Percentiles rank a stretch among this genome's conserved stretches.
Evolutionary conservation across 495 filamentous ascomycete genomes (phyloP).

Genomic region (Penicillium malachiteum): DNA sequence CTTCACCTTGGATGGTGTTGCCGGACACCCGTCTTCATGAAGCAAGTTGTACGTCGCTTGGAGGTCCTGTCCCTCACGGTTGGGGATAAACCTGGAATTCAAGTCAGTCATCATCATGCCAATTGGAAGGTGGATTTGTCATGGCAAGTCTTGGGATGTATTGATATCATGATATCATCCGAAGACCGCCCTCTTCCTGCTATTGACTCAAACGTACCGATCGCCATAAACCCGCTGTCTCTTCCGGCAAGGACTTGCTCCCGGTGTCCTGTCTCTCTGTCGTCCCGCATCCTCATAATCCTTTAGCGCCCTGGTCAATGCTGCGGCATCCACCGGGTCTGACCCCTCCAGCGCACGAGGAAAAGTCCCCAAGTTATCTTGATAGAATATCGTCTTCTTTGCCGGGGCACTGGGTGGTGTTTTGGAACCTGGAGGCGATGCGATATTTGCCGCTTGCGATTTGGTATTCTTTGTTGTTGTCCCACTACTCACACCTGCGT

Average conservation of each 20-base stretch:
- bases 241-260: conserved; percentile 80
- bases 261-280: conserved; percentile 67
- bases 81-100: conserved; percentile 80
- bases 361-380: conserved; percentile 28
- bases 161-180: neutral
- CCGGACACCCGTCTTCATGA: conserved; percentile 86
- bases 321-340: conserved; percentile 59
- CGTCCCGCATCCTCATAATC: conserved; percentile 61
- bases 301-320: conserved; percentile 62
- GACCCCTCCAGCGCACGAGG: conserved; percentile 39
- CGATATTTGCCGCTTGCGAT: conserved; percentile 30
- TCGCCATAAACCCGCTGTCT: conserved; percentile 83
- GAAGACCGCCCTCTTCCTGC: no score
- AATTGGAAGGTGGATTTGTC: neutral
- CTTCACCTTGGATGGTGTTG: conserved; percentile 81
- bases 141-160: neutral
- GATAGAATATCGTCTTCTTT: conserved; percentile 42
- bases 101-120: neutral
- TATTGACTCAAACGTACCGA: conserved; percentile 49
- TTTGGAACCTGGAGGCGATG: conserved; percentile 43
- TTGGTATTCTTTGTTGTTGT: conserved; percentile 2
- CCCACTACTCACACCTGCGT: conserved; percentile 12
- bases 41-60: conserved; percentile 88
- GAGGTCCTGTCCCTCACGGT: conserved; percentile 88
- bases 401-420: conserved; percentile 45